These are phyloP conservation scores for Uronychia binucleata DNA, from an alignment of 73 alveolate genomes.

Conservation along the genomic window DNA sequence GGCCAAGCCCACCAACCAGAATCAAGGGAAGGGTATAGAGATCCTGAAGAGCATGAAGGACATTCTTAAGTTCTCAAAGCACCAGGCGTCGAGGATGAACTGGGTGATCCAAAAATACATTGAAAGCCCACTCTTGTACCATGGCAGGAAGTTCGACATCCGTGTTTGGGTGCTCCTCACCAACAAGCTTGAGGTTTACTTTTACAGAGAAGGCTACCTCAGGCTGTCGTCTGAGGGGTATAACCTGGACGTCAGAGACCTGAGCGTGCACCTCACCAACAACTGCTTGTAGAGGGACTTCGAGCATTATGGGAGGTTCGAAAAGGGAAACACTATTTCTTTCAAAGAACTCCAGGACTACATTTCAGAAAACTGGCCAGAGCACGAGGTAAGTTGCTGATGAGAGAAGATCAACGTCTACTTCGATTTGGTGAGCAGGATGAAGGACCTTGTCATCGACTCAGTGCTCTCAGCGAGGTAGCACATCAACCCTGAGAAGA, in stretches of 20 bases:
- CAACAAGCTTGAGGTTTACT: conserved; percentile 62
- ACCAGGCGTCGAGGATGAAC: conserved; percentile 20
- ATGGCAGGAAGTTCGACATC: conserved; percentile 87
- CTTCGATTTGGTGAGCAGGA: conserved; percentile 77
- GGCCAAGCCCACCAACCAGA: conserved; percentile 60
- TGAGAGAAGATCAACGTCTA: conserved; percentile 48
- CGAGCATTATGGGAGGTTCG: conserved; percentile 71
- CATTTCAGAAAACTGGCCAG: conserved; percentile 61
- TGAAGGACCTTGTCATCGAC: conserved; percentile 82
- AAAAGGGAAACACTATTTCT: conserved; percentile 82
- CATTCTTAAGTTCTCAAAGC: conserved; percentile 24
- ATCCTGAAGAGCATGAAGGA: conserved; percentile 44
- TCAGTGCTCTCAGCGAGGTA: conserved; percentile 71
- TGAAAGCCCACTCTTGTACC: conserved; percentile 78
- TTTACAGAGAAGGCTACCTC: conserved; percentile 83
- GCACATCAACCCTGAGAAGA: conserved; percentile 70
- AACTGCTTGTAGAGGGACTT: conserved; percentile 79
- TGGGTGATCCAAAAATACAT: conserved; percentile 87
- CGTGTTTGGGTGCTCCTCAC: conserved; percentile 83
- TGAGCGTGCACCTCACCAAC: conserved; percentile 84
- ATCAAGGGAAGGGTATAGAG: conserved; percentile 74
- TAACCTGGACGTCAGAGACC: conserved; percentile 54
- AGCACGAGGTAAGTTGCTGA: conserved; percentile 47
- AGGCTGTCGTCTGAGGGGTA: conserved; percentile 81
- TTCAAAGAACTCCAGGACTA: conserved; percentile 63